phyloP scores from a whole-genome alignment of 2,329 filamentous ascomycete genomes.

The Phyllachora maydis region DNA sequence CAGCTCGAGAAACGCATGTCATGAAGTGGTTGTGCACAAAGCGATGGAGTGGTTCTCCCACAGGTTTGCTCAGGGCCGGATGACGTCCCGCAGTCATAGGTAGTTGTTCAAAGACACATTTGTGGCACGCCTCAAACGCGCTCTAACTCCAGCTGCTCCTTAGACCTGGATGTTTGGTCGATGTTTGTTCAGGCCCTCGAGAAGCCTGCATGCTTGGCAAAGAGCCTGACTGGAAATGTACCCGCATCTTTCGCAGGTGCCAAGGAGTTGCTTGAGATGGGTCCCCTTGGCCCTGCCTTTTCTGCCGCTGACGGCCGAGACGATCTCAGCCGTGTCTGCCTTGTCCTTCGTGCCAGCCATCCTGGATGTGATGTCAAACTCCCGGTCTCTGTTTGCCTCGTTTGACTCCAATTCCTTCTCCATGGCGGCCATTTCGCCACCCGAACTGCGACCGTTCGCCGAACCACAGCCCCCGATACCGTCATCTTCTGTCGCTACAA shows the following conservation, averaged over 20 bases:
- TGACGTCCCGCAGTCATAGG: too few relatives aligned
- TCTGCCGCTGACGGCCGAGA: too few relatives aligned
- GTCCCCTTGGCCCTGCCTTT: not conserved
- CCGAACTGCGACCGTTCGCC: slow-evolving; percentile 41
- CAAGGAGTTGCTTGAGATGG: slow-evolving; percentile 48
- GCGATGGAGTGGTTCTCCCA: too few relatives aligned
- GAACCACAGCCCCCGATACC: slow-evolving; percentile 53
- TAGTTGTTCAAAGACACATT: too few relatives aligned
- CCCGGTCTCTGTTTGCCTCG: slow-evolving; percentile 35
- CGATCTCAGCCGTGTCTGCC: too few relatives aligned
- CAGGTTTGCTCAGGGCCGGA: too few relatives aligned
- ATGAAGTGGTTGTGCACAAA: too few relatives aligned
- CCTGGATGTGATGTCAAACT: slow-evolving; percentile 51
- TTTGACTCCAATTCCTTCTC: slow-evolving; percentile 51
- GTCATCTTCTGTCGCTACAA: slow-evolving; percentile 28
- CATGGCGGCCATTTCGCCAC: slow-evolving; percentile 65
- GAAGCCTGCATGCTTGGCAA: slow-evolving; percentile 80
- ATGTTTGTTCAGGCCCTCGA: slow-evolving; percentile 81
- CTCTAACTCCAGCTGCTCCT: too few relatives aligned
- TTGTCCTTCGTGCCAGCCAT: too few relatives aligned
- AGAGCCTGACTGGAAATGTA: slow-evolving; percentile 90
- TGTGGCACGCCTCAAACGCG: too few relatives aligned
- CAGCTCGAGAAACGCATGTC: slow-evolving; percentile 32
- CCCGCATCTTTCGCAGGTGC: slow-evolving; percentile 70
- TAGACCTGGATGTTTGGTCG: slow-evolving; percentile 35